Conservation (phyloP, 345 rosid species). For the Streptanthus diversifolius region DNA sequence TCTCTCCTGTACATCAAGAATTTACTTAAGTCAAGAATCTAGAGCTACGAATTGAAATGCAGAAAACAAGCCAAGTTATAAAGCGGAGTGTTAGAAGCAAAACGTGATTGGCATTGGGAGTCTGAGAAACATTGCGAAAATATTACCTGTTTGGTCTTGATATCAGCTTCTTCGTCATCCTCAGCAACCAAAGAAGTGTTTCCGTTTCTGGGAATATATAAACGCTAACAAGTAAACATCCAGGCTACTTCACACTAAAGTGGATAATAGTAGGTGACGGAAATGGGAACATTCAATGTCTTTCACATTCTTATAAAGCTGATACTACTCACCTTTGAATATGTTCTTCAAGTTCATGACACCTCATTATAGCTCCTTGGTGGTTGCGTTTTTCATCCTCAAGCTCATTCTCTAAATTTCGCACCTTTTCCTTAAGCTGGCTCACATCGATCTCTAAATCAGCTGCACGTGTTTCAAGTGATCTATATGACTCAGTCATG, state of each 20-base stretch:
- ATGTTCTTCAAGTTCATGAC: slow-evolving; percentile 78
- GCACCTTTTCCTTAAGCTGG: slow-evolving; percentile 51
- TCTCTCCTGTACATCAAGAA: slow-evolving; percentile 48
- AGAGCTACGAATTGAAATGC: background rate
- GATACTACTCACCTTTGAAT: slow-evolving; percentile 45
- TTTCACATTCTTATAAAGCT: background rate
- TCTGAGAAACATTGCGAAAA: background rate
- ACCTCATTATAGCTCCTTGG: slow-evolving; percentile 53
- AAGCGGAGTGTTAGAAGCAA: background rate
- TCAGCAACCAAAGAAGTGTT: slow-evolving; percentile 43
- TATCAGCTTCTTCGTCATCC: slow-evolving; percentile 43
- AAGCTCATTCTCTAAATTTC: slow-evolving; percentile 57
- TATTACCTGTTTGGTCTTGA: slow-evolving; percentile 61
- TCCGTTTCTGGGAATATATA: slow-evolving; percentile 32
- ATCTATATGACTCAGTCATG: slow-evolving; percentile 92
- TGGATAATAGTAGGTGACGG: background rate
- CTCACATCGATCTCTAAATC: slow-evolving; percentile 68
- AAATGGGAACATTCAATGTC: background rate
- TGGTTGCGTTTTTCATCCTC: slow-evolving; percentile 56
- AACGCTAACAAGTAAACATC: background rate
- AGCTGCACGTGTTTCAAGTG: slow-evolving; percentile 73
- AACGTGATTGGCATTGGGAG: background rate
- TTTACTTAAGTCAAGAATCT: slow-evolving; percentile 7
- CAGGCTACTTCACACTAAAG: background rate
- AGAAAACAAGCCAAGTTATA: background rate